phyloP scores from a whole-genome alignment of 176 grass and related monocot genomes.

The Otatea glauca region DNA sequence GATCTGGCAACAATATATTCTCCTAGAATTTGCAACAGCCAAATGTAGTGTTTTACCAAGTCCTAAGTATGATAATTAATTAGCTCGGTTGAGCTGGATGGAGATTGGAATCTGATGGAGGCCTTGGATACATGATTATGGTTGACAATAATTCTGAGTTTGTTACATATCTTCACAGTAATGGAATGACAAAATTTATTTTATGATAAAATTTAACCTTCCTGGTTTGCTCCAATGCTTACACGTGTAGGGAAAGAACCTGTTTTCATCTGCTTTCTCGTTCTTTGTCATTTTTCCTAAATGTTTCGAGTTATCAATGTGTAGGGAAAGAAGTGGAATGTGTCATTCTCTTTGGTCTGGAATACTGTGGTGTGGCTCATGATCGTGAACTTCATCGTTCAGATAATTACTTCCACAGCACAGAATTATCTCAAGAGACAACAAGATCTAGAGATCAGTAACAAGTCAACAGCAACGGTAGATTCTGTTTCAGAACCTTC shows the following conservation, averaged over 20 bases:
- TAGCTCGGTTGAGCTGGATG: neutral
- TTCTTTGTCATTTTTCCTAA: constrained; percentile 18
- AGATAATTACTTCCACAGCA: constrained; percentile 88
- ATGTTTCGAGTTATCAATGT: constrained; percentile 32
- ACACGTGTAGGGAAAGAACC: too few relatives aligned
- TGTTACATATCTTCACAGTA: neutral
- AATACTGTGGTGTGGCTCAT: constrained; percentile 84
- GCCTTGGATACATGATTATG: neutral
- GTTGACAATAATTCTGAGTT: neutral
- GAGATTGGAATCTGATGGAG: neutral
- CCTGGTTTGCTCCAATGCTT: neutral
- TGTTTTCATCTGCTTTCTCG: neutral
- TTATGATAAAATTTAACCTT: neutral
- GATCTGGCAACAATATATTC: neutral
- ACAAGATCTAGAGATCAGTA: constrained; percentile 73
- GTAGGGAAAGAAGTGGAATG: constrained; percentile 76
- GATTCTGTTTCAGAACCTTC: constrained; percentile 43
- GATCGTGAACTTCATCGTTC: constrained; percentile 81
- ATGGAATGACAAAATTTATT: neutral
- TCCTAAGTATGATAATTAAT: neutral
- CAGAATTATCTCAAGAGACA: constrained; percentile 76
- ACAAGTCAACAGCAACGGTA: constrained; percentile 34
- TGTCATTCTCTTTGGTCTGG: constrained; percentile 77
- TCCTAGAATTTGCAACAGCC: constrained; percentile 4
- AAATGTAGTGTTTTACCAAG: constrained; percentile 13